These are phyloP conservation scores for Pseudotulostoma volvatum DNA, from an alignment of 495 filamentous ascomycete species.

Conservation along the genomic window DNA sequence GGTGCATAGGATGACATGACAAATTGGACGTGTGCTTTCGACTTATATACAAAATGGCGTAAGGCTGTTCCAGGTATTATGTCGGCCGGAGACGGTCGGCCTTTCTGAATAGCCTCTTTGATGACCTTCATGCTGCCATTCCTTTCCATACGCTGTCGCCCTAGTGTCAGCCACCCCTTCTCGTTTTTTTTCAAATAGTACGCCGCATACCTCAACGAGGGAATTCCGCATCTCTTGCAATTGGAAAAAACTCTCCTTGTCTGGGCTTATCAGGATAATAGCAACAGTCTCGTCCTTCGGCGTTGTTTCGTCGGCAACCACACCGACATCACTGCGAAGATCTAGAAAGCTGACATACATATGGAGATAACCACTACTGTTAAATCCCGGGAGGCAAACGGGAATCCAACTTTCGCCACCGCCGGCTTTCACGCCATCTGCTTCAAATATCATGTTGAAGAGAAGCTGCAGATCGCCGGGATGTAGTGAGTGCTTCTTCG, in stretches of 20 bases:
- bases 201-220: conserved; percentile 41
- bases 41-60: conserved; percentile 90
- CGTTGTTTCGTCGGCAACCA: conserved; percentile 18
- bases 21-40: conserved; percentile 84
- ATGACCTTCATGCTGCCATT: conserved; percentile 62
- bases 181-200: conserved; percentile 1
- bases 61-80: conserved; percentile 67
- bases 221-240: conserved; percentile 71
- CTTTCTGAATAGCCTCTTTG: conserved; percentile 48
- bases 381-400: conserved; percentile 90
- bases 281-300: conserved; percentile 62
- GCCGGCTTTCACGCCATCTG: conserved; percentile 68
- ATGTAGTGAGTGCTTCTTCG: conserved; percentile 88
- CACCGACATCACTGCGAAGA: conserved; percentile 15
- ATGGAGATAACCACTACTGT: conserved; percentile 92
- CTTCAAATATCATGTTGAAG: conserved; percentile 99
- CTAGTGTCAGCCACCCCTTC: conserved; percentile 3
- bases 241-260: conserved; percentile 86
- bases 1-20: conserved; percentile 72
- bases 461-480: conserved; percentile 91
- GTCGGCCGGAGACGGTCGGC: conserved; percentile 51
- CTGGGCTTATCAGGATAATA: conserved; percentile 77
- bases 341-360: conserved; percentile 95
- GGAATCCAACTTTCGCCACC: conserved; percentile 97
- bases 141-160: conserved; percentile 46